Evolutionary conservation across 257 asterid species (phyloP), one percentile per base, ranked within the genome.

Genomic region (Cordia subcordata): DNA sequence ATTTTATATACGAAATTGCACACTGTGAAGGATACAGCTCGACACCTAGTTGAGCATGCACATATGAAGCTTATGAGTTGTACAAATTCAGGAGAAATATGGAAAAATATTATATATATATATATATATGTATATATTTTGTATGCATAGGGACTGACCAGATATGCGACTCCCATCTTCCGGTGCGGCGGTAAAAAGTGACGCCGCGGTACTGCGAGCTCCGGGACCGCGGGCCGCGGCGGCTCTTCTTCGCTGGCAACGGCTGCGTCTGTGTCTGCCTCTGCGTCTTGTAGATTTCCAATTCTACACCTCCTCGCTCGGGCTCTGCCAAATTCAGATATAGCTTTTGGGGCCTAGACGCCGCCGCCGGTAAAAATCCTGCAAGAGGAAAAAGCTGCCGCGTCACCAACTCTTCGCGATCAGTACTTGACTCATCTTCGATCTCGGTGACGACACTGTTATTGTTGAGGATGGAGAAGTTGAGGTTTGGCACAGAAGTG

Each of bases 161-260:
- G 82, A 91, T 91, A 67, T 91, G 96, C 9, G 98, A 91, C 72
- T 91, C 98, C 98, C 98, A 91, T 83, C 98, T 80, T 37, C 98
- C 98, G 53, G 98, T 91, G 62, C 98, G 78, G 55, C 96, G 86
- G 69, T 91, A 91, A 72, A 91, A 91, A 64, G 98, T 91, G 55
- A 91, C 96, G 12, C 98, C 98, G 14, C 96, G 87, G 62, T 85
- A 91, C 74, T 91, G 98, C 10, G 98, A 90, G 78, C 96, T 87
- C 72, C 94, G 82, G 6, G 98, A 87, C 77, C 98, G 82, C 60
- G 98, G 96, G 56, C 98, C 98, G 40, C 98, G 93, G 72, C 98
- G 68, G 60, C 95, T 88, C 87, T 91, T 91, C 92, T 88, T 86
- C 57, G 69, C 80, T 55, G 60, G 78, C 20, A 62, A 63, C 64